These are phyloP conservation scores for Scutellaria barbata DNA, from an alignment of 257 asterid species.

Conservation along the genomic window DNA sequence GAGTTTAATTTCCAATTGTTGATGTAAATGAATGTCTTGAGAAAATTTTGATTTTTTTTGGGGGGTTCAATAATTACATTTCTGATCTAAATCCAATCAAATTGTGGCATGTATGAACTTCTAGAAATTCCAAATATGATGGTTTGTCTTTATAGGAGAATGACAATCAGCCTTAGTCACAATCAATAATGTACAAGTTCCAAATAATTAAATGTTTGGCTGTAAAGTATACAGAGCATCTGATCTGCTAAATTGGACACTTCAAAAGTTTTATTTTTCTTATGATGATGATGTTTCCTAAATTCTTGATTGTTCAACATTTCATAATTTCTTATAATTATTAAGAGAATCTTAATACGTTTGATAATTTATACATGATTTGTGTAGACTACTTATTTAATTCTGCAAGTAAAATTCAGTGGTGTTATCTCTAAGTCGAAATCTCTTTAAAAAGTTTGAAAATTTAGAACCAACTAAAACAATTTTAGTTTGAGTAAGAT, in stretches of 20 bases:
- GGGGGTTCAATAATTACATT: constrained; percentile 24
- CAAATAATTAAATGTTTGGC: constrained; percentile 46
- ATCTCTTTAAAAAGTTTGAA: no score
- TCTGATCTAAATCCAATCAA: constrained; percentile 26
- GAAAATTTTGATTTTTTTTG: constrained; percentile 38
- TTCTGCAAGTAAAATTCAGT: no score
- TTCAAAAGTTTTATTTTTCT: constrained; percentile 30
- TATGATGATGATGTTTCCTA: constrained; percentile 34
- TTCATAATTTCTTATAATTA: not conserved
- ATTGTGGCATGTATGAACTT: constrained; percentile 29
- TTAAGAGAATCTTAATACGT: not conserved
- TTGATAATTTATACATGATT: no score
- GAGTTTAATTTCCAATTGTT: constrained; percentile 38
- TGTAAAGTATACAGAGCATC: constrained; percentile 33
- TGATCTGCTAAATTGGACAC: constrained; percentile 27
- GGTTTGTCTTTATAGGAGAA: constrained; percentile 33
- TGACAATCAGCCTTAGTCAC: constrained; percentile 46
- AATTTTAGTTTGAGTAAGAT: no score
- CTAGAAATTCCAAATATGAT: constrained; percentile 33
- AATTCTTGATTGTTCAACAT: constrained; percentile 1
- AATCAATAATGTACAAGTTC: constrained; percentile 45
- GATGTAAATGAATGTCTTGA: constrained; percentile 60
- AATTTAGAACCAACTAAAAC: no score
- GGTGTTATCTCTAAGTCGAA: no score
- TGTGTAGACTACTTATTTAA: no score